phyloP scores from a whole-genome alignment of 2,329 filamentous ascomycete genomes.

The Graphilbum fragrans region DNA sequence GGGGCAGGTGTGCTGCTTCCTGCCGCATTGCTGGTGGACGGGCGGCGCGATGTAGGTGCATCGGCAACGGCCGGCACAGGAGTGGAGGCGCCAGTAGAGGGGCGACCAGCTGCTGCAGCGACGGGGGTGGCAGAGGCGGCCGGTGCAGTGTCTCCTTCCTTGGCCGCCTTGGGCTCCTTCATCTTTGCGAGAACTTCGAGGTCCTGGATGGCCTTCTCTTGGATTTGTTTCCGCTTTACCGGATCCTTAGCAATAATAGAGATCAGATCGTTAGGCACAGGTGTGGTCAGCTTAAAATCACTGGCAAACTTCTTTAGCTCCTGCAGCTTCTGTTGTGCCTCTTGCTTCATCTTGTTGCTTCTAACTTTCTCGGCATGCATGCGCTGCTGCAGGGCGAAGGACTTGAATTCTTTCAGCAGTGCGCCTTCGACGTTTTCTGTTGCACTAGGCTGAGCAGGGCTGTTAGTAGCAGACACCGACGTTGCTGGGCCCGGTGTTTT shows the following conservation, averaged over 20 bases:
- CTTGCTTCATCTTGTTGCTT: slow-evolving; percentile 48
- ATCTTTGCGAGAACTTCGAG: slow-evolving; percentile 47
- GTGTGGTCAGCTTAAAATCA: slow-evolving; percentile 88
- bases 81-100: slow-evolving; percentile 2
- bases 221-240: slow-evolving; percentile 85
- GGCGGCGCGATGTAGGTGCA: not conserved
- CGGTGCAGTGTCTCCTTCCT: slow-evolving; percentile 26
- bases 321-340: slow-evolving; percentile 86
- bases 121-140: not conserved
- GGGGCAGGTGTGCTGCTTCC: too few relatives aligned
- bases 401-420: slow-evolving; percentile 51
- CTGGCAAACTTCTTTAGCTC: slow-evolving; percentile 92
- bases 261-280: slow-evolving; percentile 82
- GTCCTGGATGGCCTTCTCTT: slow-evolving; percentile 73
- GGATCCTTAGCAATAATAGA: slow-evolving; percentile 95
- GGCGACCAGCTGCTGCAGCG: not conserved
- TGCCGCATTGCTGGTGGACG: not conserved
- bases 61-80: not conserved
- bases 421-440: slow-evolving; percentile 50
- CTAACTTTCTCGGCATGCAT: slow-evolving; percentile 43
- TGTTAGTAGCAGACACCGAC: slow-evolving; percentile 9
- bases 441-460: slow-evolving; percentile 33
- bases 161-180: slow-evolving; percentile 41
- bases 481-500: slow-evolving; percentile 14
- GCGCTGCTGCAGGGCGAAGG: slow-evolving; percentile 46